Base-by-base conservation (phyloP, 805 yeast genomes). In the Saccharomycopsis sp. region DNA sequence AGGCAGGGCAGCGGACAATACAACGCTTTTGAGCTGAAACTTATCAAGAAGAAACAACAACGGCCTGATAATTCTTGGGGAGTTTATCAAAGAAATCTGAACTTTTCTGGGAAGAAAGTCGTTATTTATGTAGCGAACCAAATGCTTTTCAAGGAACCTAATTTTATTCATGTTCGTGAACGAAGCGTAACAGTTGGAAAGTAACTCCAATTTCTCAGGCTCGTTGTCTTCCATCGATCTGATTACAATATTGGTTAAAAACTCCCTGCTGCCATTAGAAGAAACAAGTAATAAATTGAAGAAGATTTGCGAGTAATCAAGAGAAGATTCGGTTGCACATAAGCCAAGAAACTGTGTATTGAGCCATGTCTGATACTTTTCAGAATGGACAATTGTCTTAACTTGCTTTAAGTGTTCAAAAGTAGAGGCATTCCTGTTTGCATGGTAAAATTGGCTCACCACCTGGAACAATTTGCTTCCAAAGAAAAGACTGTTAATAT, bases 401-500 rank as follows among this genome's bases (percentile, higher is more conserved):
- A 29, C 37, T 5, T 29, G 37, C 37, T 29, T 29, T 29, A 29
- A 7, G 9, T 29, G 37, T 29, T 5, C 37, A 29, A 29, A 29
- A 5, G 12, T 12, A 7, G 37, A 12, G 5, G 37, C 5, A 46
- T 51, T 23, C 29, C 46, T 40, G 37, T 46, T 46, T 18, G 24
- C 20, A 8, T 20, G 24, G 46, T 23, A 18, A 23, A 46, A 41
- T 34, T 50, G 53, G 23, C 29, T 50, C 18, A 56, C 46, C n/a
- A 29, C 24, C 2, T 52, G 14, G 21, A 50, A 53, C 16, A 59
- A 18, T 44, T 54, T 56, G 7, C 44, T 37, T 20, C 53, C 54
- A 47, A 59, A 59, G 37, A 59, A 59, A 14, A 57, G 47, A 20
- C 21, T 16, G 20, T 56, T 29, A 15, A 59, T 54, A 14, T 16